Conservation (phyloP, 148 eudicot species). For the Simmondsia chinensis region DNA sequence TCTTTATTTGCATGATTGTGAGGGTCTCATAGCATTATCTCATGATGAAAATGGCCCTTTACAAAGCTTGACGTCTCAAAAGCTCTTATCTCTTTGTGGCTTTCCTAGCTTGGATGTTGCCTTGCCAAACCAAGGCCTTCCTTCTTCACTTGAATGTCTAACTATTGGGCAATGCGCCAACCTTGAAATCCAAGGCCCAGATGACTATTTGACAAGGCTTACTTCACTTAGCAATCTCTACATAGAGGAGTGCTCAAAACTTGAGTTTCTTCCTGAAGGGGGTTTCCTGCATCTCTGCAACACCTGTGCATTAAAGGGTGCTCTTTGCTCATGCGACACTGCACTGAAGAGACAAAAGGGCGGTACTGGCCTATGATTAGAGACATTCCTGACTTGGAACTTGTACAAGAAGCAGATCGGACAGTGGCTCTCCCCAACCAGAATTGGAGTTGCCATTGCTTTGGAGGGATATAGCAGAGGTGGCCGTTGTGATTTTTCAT, state of each 20-base stretch:
- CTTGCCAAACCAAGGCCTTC: constrained; percentile 10
- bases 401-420: too few relatives aligned
- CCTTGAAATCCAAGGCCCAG: constrained; percentile 12
- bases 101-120: constrained; percentile 13
- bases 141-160: constrained; percentile 13
- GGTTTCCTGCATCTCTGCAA: constrained; percentile 12
- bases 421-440: too few relatives aligned
- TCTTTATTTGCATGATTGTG: constrained; percentile 13
- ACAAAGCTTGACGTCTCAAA: constrained; percentile 12
- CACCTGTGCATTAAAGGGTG: constrained; percentile 21
- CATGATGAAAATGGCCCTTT: constrained; percentile 5
- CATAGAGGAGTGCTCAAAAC: constrained; percentile 11
- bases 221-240: constrained; percentile 16
- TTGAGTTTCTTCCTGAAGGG: constrained; percentile 19
- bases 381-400: constrained; percentile 16
- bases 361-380: constrained; percentile 16
- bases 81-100: constrained; percentile 11
- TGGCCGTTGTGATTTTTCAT: too few relatives aligned
- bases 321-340: constrained; percentile 6
- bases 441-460: too few relatives aligned
- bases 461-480: too few relatives aligned
- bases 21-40: constrained; percentile 7
- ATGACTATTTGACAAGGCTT: constrained; percentile 6
- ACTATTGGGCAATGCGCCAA: constrained; percentile 11
- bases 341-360: constrained; percentile 10